These are phyloP conservation scores for Mortierella polycephala DNA, from an alignment of 371 early-diverging fungal species.

Conservation along the genomic window DNA sequence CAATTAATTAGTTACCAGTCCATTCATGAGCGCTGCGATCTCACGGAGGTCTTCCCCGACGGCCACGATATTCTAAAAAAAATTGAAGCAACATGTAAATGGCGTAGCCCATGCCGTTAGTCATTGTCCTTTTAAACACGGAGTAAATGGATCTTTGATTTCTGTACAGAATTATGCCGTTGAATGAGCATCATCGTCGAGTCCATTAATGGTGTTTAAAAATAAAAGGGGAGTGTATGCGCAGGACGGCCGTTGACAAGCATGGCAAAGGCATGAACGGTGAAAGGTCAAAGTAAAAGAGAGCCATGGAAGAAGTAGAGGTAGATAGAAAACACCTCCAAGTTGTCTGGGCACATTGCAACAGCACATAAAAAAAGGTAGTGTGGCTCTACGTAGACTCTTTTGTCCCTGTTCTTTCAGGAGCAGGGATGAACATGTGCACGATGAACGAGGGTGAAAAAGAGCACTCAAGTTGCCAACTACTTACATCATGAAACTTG, in stretches of 20 bases:
- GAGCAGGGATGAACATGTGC: conserved; percentile 1
- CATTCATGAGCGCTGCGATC: conserved; percentile 29
- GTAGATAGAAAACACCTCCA: no score
- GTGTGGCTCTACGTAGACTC: not conserved
- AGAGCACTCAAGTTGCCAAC: not conserved
- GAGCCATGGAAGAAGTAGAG: no score
- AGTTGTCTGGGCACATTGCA: no score
- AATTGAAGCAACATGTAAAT: not conserved
- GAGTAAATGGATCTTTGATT: not conserved
- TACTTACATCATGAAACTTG: conserved; percentile 48
- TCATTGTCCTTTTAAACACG: conserved; percentile 4
- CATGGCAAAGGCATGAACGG: no score
- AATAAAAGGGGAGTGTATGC: no score
- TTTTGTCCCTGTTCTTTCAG: not conserved
- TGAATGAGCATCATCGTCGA: not conserved
- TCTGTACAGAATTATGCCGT: not conserved
- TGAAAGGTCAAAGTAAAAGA: no score
- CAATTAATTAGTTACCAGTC: conserved; percentile 17
- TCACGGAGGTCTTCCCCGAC: conserved; percentile 44
- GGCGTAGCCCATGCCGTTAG: not conserved
- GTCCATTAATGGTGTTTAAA: not conserved
- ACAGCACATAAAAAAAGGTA: not conserved
- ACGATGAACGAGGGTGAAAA: not conserved
- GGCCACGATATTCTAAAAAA: conserved; percentile 27
- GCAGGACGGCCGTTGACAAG: no score